Percentiles rank a stretch among this genome's conserved stretches.
Evolutionary conservation across 805 yeast species (phyloP).

Genomic region (Metschnikowia reukaufii): DNA sequence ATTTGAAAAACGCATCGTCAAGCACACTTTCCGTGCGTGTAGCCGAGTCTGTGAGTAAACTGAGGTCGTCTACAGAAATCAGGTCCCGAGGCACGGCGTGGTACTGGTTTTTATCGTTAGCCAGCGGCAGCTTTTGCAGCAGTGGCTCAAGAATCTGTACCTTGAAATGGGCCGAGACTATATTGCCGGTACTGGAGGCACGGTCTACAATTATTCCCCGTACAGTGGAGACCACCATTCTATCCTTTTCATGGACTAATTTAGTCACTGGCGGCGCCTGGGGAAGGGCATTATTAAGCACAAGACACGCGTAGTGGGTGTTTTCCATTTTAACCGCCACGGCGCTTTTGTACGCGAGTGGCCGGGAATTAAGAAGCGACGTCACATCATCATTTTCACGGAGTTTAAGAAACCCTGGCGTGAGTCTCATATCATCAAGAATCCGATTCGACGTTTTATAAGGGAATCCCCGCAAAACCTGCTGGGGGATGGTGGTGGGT

Average conservation of each 20-base stretch:
- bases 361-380: constrained; percentile 29
- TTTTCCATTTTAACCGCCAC: constrained; percentile 17
- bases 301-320: constrained; percentile 23
- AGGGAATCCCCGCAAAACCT: constrained; percentile 23
- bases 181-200: not conserved
- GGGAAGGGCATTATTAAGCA: constrained; percentile 36
- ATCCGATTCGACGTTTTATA: constrained; percentile 70
- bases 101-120: constrained; percentile 36
- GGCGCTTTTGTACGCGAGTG: constrained; percentile 37
- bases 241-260: constrained; percentile 16
- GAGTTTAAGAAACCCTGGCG: constrained; percentile 17
- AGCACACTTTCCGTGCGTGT: constrained; percentile 16
- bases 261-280: constrained; percentile 35
- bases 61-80: constrained; percentile 32
- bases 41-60: constrained; percentile 17
- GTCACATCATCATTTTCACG: constrained; percentile 5
- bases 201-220: constrained; percentile 33
- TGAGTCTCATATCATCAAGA: constrained; percentile 54
- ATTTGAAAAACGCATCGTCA: constrained; percentile 38
- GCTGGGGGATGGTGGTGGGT: constrained; percentile 17
- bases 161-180: constrained; percentile 28
- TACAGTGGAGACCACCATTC: constrained; percentile 24
- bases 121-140: not conserved
- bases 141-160: constrained; percentile 27
- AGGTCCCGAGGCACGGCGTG: constrained; percentile 28